Base-by-base conservation (phyloP, 805 yeast species). In the Scheffersomyces ergatensis region DNA sequence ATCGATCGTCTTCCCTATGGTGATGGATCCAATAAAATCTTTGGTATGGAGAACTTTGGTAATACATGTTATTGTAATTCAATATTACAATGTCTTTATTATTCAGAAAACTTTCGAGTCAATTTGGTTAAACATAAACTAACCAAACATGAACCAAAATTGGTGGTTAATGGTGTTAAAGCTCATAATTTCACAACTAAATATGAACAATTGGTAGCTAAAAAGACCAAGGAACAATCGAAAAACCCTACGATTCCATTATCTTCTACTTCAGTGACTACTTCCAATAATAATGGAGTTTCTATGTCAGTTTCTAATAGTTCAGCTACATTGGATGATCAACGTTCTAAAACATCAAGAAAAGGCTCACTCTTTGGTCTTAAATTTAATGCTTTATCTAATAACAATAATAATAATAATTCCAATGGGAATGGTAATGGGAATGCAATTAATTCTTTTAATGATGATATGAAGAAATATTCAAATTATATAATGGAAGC, bases 41-140 rank as follows among this genome's bases (percentile, higher is more conserved):
- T 78, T 58, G 95, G 95, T 1, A 78, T 84, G 76, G 93, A 86
- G 57, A 86, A 86, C 56, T 85, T 85, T 53, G 96, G 95, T 2
- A 84, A 89, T 58, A 89, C 97, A 0, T 93, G 98, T 65, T 92
- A 92, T 66, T 87, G 96, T 63, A 93, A 93, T 53, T 88, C 97
- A 8, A 86, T 93, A 23, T 65, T 93, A 18, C 99, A 93, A 60
- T 88, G 95, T 49, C 73, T 92, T 8, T 92, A 78, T 67, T 83
- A 85, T 63, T 76, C 92, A 3, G 73, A 76, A 19, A 76, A 74
- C 21, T 89, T 93, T 54, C 76, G 97, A 29, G 40, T 44, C 13
- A 48, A 52, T 17, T 46, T 70, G 20, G 44, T 65, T 9, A 41
- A 49, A n/a, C 67, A 70, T 46, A 62, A 61, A 24, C 35, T 37